Evolutionary conservation across 352 stramenopile species (phyloP).

Genomic region (Pythium apleroticum): DNA sequence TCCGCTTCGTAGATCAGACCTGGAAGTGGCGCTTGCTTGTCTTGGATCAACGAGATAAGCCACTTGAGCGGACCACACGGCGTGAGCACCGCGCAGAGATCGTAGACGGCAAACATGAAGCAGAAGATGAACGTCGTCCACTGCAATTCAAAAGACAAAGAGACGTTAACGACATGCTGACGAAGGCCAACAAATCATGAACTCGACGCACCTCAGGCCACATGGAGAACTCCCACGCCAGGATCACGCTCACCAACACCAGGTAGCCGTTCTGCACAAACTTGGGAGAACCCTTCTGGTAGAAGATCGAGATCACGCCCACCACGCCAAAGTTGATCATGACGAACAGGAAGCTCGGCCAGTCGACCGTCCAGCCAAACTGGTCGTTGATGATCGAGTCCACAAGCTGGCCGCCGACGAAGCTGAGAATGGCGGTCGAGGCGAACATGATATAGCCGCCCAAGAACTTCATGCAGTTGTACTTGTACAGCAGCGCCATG

Average conservation of each 20-base stretch:
- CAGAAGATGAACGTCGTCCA: constrained; percentile 92
- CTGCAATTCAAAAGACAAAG: constrained; percentile 19
- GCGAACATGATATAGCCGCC: constrained; percentile 90
- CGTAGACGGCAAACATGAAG: constrained; percentile 97
- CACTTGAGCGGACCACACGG: constrained; percentile 96
- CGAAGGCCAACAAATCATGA: background rate
- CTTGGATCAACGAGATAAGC: constrained; percentile 91
- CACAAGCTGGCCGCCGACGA: constrained; percentile 84
- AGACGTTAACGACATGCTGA: background rate
- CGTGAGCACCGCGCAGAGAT: constrained; percentile 97
- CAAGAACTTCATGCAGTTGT: constrained; percentile 85
- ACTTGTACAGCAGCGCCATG: constrained; percentile 90
- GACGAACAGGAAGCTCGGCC: constrained; percentile 79
- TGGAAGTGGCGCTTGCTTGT: constrained; percentile 88
- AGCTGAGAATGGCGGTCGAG: constrained; percentile 82
- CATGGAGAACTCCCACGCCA: constrained; percentile 97
- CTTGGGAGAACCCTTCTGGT: constrained; percentile 82
- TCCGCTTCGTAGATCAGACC: constrained; percentile 96
- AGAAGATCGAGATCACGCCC: constrained; percentile 89
- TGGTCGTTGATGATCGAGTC: constrained; percentile 78
- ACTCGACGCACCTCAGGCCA: constrained; percentile 89
- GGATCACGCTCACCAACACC: constrained; percentile 94
- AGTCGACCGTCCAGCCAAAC: constrained; percentile 74
- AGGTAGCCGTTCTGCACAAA: constrained; percentile 94
- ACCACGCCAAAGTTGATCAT: constrained; percentile 92